phyloP scores from a whole-genome alignment of 441 rosid genomes.

The Bruguiera hainesii region DNA sequence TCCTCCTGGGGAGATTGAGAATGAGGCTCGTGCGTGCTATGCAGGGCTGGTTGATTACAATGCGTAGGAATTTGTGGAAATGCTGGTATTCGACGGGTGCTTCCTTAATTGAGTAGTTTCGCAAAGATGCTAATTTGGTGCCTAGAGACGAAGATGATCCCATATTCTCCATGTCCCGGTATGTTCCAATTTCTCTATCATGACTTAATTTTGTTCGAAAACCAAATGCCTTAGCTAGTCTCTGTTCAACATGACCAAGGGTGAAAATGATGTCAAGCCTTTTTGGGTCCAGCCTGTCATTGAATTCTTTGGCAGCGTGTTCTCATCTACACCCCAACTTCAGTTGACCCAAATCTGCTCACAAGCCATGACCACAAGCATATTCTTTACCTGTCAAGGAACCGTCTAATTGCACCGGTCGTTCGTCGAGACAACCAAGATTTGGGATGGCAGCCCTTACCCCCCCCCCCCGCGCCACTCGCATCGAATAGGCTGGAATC shows the following conservation, averaged over 20 bases:
- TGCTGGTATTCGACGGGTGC: constrained; percentile 33
- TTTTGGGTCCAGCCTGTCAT: constrained; percentile 23
- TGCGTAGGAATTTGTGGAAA: constrained; percentile 11
- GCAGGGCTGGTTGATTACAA: constrained; percentile 9
- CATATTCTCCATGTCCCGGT: constrained; percentile 27
- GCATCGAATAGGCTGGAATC: constrained; percentile 27
- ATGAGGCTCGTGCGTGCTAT: constrained; percentile 23
- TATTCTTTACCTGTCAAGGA: constrained; percentile 25
- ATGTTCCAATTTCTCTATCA: constrained; percentile 23
- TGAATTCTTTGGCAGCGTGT: constrained; percentile 17
- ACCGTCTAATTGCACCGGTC: constrained; percentile 12
- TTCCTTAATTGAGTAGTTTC: constrained; percentile 26
- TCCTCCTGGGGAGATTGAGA: constrained; percentile 1
- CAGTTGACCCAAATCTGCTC: background rate
- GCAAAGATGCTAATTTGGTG: background rate
- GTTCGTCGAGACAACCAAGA: background rate
- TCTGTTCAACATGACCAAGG: constrained; percentile 17
- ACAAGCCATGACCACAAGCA: constrained; percentile 18
- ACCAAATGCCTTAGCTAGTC: constrained; percentile 33
- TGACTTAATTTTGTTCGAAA: constrained; percentile 36
- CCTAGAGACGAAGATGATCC: constrained; percentile 19
- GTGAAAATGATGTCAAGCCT: constrained; percentile 3
- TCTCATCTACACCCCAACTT: constrained; percentile 12
- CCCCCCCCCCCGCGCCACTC: constrained; percentile 11
- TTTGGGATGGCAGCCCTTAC: constrained; percentile 21